Evolutionary conservation across 805 yeast genomes (phyloP), one percentile per base, ranked within the genome.

Genomic region (Saturnispora bothae): DNA sequence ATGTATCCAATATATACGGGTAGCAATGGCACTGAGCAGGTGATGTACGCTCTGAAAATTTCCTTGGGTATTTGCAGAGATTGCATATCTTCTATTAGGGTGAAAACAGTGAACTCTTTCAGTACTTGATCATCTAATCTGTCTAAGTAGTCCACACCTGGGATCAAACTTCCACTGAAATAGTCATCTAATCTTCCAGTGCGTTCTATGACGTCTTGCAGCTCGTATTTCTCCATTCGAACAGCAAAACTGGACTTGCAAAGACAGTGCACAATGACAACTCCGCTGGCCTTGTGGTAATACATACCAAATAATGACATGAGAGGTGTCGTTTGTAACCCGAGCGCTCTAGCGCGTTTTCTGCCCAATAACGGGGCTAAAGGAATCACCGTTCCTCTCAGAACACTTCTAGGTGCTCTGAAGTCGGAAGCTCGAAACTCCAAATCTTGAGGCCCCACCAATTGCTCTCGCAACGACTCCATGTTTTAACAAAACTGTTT

Each of bases 261-360:
- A 4, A 28, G 12, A 28, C 54, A 50, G 22, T 41, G 30, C 3
- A 56, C 55, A 8, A 55, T 29, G 1, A 53, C 27, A 2, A 52
- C 14, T 6, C 46, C 41, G 3, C 53, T 47, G 4, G 47, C 41
- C 4, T 26, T 15, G 31, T 54, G 56, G 3, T 54, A 19, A 33
- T 54, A 54, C 2, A 56, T 34, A 1, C 60, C 61, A 42, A 50
- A 54, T 8, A 53, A 26, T 33, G 58, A 51, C 18, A 54, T 33
- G 7, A 45, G 39, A 3, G 42, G 43, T 1, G 55, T 44, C 3
- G 59, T 46, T 13, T 23, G 23, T 2, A 56, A 26, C 0, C 34
- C 34, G 9, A 40, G 28, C 3, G 14, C 10, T 5, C 36, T 20
- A 17, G 44, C 15, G 18, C 28, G 33, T 3, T 30, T 31, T 3